Evolutionary conservation across 192 early-diverging fungal genomes (phyloP).

Genomic region (Coemansia sp.): DNA sequence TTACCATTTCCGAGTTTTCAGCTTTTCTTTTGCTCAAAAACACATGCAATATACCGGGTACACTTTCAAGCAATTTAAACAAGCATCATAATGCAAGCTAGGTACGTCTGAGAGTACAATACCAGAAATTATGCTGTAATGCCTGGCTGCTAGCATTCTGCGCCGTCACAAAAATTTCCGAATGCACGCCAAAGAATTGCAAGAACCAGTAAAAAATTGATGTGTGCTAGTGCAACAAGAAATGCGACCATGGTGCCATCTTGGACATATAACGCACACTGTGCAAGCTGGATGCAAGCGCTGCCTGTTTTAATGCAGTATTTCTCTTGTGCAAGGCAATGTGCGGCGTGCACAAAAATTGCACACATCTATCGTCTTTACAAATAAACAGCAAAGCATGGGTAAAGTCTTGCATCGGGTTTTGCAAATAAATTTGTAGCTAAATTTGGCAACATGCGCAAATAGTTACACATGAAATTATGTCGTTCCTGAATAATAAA

Average conservation of each 20-base stretch:
- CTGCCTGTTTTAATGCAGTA: neutral
- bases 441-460: neutral
- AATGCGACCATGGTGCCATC: neutral
- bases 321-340: conserved; percentile 1
- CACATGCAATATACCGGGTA: neutral
- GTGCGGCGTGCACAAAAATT: neutral
- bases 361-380: neutral
- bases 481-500: too few species aligned
- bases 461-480: neutral
- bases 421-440: neutral
- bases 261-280: neutral
- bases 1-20: neutral
- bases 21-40: conserved; percentile 2
- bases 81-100: neutral
- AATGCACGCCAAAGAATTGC: neutral
- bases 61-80: neutral
- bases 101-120: neutral
- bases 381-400: neutral
- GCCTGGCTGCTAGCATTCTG: neutral
- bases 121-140: neutral
- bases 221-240: neutral
- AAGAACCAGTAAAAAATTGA: neutral
- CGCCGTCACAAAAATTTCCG: conserved; percentile 1
- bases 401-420: neutral
- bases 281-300: neutral